These are phyloP conservation scores for Podospora tetraspora DNA, from an alignment of 495 filamentous ascomycete genomes.

Conservation along the genomic window DNA sequence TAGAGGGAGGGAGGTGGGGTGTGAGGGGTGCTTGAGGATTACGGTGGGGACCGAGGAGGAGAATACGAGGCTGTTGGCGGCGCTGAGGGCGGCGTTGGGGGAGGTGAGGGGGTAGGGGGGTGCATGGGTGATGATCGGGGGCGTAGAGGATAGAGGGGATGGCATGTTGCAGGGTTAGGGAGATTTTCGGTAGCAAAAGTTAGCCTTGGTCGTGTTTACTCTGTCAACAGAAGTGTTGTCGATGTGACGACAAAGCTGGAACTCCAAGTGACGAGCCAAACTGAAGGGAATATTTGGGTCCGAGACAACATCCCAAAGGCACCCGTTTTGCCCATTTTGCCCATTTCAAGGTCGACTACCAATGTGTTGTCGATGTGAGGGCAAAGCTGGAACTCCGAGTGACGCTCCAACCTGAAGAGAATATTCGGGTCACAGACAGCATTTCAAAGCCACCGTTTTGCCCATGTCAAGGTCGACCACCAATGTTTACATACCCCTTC, in stretches of 20 bases:
- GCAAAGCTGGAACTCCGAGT: too few relatives aligned
- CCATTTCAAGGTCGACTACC: too few relatives aligned
- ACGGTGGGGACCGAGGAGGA: conserved; percentile 89
- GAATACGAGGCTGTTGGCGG: conserved; percentile 67
- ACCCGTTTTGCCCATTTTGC: too few relatives aligned
- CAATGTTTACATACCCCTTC: not conserved
- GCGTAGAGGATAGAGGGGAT: conserved; percentile 28
- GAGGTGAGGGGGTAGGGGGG: conserved; percentile 41
- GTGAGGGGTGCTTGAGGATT: conserved; percentile 79
- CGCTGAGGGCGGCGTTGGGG: conserved; percentile 57
- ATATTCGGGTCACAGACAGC: too few relatives aligned
- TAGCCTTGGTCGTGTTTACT: not conserved
- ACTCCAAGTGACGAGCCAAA: too few relatives aligned
- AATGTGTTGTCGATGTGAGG: not conserved
- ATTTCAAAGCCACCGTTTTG: too few relatives aligned
- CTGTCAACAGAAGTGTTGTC: too few relatives aligned
- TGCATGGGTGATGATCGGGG: conserved; percentile 2
- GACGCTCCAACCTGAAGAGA: too few relatives aligned
- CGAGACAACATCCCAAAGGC: too few relatives aligned
- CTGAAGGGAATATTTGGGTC: too few relatives aligned
- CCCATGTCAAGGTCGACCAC: too few relatives aligned
- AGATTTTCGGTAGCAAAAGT: conserved; percentile 28
- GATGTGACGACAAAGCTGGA: too few relatives aligned
- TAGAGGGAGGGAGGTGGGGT: conserved; percentile 85
- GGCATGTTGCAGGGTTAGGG: conserved; percentile 17